Evolutionary conservation across 495 filamentous ascomycete species (phyloP), one percentile per base, ranked within the genome.

Genomic region (Penicillium malachiteum): DNA sequence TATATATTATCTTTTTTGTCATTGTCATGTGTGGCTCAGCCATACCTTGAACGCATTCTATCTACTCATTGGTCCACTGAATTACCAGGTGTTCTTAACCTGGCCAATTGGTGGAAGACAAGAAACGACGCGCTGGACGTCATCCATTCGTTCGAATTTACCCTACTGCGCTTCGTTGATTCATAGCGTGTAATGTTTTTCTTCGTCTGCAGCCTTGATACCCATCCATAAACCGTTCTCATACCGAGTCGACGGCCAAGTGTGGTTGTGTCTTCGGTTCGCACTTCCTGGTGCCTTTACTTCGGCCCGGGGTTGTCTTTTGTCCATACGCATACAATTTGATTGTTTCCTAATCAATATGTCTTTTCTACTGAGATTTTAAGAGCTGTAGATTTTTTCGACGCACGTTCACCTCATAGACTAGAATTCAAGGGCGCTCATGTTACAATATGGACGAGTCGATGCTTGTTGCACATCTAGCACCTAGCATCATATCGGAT

Each of bases 201-300:
- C 50, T 31, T 33, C 50, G 48, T 32, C 34, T 57, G 39, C 46
- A 18, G 17, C 55, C 35, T 48, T 49, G 50, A 60, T 60, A 60
- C 49, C 58, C 58, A 56, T 60, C 48, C 37, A 52, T 46, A 18
- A 12, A 13, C 46, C 38, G 32, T 16, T 39, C 48, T 37, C 0
- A 10, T 50, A 21, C 2, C n/a, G 1, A 41, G 33, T 39, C 2
- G 17, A 39, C 37, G 48, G 48, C 9, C 11, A 31, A 18, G 33
- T 40, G 35, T 40, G 48, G 18, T 40, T 45, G 10, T 13, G 3
- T n/a, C 5, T 40, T 43, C 16, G n/a, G 10, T 3, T 35, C 34
- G 46, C 31, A 30, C 3, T 3, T 48, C 7, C 34, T 12, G 26
- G 8, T 37, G 34, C 34, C 34, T 13, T 13, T 13, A 11, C 1